phyloP scores from a whole-genome alignment of 495 filamentous ascomycete species.

The Articulospora tetracladia region DNA sequence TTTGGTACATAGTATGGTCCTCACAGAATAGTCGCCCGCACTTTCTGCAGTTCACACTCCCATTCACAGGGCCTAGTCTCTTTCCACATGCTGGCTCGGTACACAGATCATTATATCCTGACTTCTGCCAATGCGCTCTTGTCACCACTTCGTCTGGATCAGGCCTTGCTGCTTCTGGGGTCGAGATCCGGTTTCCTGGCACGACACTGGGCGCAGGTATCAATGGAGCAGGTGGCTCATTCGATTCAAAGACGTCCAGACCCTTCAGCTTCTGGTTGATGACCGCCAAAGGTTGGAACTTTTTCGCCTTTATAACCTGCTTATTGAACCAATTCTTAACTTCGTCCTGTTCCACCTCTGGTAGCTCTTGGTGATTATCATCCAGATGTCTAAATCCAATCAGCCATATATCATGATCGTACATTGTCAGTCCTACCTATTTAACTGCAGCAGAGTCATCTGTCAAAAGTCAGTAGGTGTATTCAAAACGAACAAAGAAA shows the following conservation, averaged over 20 bases:
- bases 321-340: conserved; percentile 98
- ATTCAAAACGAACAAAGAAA: conserved; percentile 12
- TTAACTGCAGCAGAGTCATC: conserved; percentile 89
- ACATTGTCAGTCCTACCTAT: conserved; percentile 52
- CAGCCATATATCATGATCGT: not conserved
- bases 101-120: conserved; percentile 70
- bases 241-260: conserved; percentile 96
- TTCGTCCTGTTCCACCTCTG: conserved; percentile 89
- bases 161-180: conserved; percentile 35
- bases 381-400: conserved; percentile 70
- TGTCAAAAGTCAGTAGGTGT: conserved; percentile 29
- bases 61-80: conserved; percentile 70
- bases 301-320: conserved; percentile 93
- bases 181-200: conserved; percentile 25
- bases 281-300: conserved; percentile 88
- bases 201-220: conserved; percentile 26
- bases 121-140: conserved; percentile 81
- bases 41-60: conserved; percentile 85
- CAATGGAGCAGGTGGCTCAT: conserved; percentile 52
- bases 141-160: conserved; percentile 90
- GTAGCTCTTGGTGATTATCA: conserved; percentile 89
- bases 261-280: conserved; percentile 95
- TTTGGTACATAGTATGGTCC: conserved; percentile 99
- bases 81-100: conserved; percentile 83
- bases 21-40: conserved; percentile 95